Percentiles rank a stretch among this genome's conserved stretches.
Conservation (phyloP, 208 protist genomes). For the Trichomonas vaginalis region DNA sequence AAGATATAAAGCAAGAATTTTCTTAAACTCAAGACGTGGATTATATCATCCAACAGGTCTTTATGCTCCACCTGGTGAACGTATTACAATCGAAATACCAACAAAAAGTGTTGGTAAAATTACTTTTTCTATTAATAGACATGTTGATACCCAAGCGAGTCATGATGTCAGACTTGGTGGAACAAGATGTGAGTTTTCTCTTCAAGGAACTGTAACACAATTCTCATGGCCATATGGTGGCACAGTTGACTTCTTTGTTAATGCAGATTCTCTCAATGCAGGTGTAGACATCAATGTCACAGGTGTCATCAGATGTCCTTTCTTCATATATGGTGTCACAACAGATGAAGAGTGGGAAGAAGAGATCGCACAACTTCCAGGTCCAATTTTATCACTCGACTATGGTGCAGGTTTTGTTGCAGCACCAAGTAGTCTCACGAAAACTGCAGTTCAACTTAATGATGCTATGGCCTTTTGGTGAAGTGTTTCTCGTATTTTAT, state of each 20-base stretch:
- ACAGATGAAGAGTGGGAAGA: background rate
- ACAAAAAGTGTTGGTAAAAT: background rate
- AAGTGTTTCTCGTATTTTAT: too few species aligned
- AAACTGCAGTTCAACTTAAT: background rate
- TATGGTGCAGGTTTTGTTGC: background rate
- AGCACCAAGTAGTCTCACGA: background rate
- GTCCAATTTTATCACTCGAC: background rate
- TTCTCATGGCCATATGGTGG: background rate
- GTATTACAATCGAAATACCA: background rate
- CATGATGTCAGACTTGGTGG: background rate
- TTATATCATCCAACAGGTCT: background rate
- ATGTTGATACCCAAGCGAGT: background rate
- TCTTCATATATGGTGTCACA: background rate
- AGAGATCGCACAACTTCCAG: background rate
- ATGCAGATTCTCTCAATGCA: too few species aligned
- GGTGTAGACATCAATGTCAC: background rate
- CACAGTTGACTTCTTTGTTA: background rate
- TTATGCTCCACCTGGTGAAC: background rate
- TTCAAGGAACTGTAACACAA: background rate
- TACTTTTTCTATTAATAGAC: background rate
- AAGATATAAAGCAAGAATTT: background rate
- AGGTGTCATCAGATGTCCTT: background rate
- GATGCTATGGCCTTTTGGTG: background rate
- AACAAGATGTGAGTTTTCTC: too few species aligned
- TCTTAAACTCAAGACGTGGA: background rate